These are phyloP conservation scores for Bertia moriformis DNA, from an alignment of 2,329 filamentous ascomycete genomes.

Conservation along the genomic window DNA sequence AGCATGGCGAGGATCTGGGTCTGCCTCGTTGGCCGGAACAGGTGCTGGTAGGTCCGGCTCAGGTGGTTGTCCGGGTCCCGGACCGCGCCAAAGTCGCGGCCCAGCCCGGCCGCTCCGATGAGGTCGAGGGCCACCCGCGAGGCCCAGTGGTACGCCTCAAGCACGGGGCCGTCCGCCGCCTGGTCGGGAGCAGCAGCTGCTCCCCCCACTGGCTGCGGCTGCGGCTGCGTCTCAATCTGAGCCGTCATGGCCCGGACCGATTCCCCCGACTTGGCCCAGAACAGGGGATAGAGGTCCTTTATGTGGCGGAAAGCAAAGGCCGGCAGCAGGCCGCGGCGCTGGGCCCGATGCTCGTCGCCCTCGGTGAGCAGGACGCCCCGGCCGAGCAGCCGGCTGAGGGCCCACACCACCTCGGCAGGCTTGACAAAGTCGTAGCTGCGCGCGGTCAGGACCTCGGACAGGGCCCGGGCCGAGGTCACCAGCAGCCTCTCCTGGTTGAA, in stretches of 20 bases:
- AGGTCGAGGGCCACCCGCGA: not conserved
- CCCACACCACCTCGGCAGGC: not conserved
- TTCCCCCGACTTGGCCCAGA: not conserved
- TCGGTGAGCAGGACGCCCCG: not conserved
- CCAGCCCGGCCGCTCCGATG: not conserved
- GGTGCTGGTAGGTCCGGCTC: not conserved
- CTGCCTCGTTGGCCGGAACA: not conserved
- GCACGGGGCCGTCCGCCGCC: too few relatives aligned
- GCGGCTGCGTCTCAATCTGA: too few relatives aligned
- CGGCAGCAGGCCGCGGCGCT: not conserved
- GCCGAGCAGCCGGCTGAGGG: not conserved
- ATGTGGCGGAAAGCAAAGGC: not conserved
- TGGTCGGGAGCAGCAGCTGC: not conserved
- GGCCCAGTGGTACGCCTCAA: too few relatives aligned
- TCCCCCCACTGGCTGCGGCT: too few relatives aligned
- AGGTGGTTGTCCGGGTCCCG: not conserved
- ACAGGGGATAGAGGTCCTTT: not conserved
- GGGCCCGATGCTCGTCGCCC: not conserved
- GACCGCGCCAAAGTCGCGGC: not conserved
- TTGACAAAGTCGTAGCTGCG: not conserved
- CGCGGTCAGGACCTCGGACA: not conserved
- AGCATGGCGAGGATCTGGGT: not conserved
- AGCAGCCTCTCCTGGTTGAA: conserved; percentile 27
- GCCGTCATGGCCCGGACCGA: not conserved
- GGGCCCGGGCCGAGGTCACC: conserved; percentile 1